These are phyloP conservation scores for Pleoardoris graminearum DNA, from an alignment of 2,329 filamentous ascomycete genomes.

Conservation along the genomic window DNA sequence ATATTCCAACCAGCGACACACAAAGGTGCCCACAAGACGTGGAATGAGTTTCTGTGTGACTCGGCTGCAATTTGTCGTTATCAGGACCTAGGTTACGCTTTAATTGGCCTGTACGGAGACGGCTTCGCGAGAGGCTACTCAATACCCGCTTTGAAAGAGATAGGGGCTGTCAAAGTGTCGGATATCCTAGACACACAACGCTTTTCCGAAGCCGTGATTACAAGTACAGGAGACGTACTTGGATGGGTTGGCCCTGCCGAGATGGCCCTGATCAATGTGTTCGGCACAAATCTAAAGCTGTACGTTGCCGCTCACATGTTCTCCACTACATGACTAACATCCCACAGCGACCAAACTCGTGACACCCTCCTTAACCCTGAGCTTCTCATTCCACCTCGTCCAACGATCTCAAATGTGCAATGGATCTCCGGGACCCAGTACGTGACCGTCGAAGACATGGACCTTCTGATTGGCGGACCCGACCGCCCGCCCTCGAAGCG, in stretches of 20 bases:
- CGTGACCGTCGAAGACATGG: slow-evolving; percentile 82
- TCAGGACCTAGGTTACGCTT: slow-evolving; percentile 73
- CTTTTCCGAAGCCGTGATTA: slow-evolving; percentile 71
- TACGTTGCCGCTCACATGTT: slow-evolving; percentile 49
- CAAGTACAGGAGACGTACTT: slow-evolving; percentile 77
- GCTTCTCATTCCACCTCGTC: slow-evolving; percentile 73
- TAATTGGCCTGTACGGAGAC: slow-evolving; percentile 85
- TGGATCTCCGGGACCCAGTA: slow-evolving; percentile 97
- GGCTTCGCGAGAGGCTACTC: slow-evolving; percentile 78
- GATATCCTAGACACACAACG: slow-evolving; percentile 73
- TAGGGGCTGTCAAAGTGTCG: slow-evolving; percentile 67
- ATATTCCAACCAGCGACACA: slow-evolving; percentile 82
- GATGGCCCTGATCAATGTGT: slow-evolving; percentile 78
- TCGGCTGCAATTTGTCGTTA: slow-evolving; percentile 76
- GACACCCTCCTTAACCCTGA: slow-evolving; percentile 81
- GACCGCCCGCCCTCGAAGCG: slow-evolving; percentile 86
- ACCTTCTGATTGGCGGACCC: slow-evolving; percentile 85
- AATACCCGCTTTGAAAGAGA: slow-evolving; percentile 85
- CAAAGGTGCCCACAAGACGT: slow-evolving; percentile 91
- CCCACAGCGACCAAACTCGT: slow-evolving; percentile 51
- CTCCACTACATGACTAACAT: slow-evolving; percentile 12
- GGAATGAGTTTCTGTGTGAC: slow-evolving; percentile 82
- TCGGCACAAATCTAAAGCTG: slow-evolving; percentile 71
- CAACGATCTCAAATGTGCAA: slow-evolving; percentile 92
- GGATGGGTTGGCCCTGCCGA: slow-evolving; percentile 90